A percentile compares a stretch with the other conserved stretches of the same genome.
Conservation (phyloP, 179 eudicot species). For the Heliamphora pulchella region DNA sequence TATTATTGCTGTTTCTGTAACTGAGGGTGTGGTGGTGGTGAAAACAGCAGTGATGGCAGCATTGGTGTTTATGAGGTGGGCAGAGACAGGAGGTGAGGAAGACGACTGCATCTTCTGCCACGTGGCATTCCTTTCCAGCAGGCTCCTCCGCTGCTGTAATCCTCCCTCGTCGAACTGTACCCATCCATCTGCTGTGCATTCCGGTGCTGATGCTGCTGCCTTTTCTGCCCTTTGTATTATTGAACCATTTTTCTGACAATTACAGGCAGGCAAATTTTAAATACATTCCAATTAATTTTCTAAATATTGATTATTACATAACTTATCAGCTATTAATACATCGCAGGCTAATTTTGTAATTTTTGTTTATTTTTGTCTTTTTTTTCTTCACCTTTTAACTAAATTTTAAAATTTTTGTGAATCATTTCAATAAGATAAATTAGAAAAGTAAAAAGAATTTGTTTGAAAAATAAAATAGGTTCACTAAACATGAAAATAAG, state of each 20-base stretch:
- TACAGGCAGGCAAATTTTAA: background rate
- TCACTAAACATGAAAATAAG: too few relatives aligned
- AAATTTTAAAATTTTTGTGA: too few relatives aligned
- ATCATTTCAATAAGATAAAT: too few relatives aligned
- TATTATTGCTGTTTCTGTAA: background rate
- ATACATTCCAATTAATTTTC: background rate
- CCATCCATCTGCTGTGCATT: conserved; percentile 30
- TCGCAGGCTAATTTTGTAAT: too few relatives aligned
- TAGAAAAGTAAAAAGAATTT: too few relatives aligned
- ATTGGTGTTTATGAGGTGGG: conserved; percentile 13
- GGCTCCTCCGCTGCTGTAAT: conserved; percentile 20
- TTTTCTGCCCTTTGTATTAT: conserved; percentile 21
- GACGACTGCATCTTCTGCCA: conserved; percentile 35
- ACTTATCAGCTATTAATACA: too few relatives aligned
- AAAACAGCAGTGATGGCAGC: background rate
- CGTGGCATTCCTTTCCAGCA: conserved; percentile 46
- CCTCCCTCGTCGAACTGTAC: conserved; percentile 31
- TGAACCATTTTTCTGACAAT: conserved; percentile 24
- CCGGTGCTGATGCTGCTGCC: conserved; percentile 24
- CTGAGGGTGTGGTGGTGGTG: conserved; percentile 1
- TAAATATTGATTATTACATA: too few relatives aligned
- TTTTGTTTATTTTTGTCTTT: too few relatives aligned
- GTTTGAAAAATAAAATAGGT: too few relatives aligned
- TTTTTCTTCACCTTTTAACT: too few relatives aligned
- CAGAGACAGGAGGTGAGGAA: conserved; percentile 14